A percentile compares a stretch with the other conserved stretches of the same genome.
These are phyloP conservation scores for Casaregolazyma lundiana DNA, from an alignment of 1,139 yeast species.

Conservation along the genomic window DNA sequence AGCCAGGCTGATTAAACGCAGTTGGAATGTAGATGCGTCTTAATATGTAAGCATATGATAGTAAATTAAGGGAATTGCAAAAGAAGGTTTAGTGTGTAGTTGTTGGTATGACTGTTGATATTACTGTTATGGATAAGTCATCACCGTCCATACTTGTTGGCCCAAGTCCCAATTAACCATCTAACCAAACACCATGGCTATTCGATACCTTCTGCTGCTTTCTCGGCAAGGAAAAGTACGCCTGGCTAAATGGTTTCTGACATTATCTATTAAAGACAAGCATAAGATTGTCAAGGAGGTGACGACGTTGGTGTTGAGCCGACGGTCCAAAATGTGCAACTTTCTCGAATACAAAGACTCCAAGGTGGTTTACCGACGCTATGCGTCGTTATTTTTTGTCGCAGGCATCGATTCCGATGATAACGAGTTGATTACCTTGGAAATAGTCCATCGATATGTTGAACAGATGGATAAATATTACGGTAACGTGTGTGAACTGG, in stretches of 20 bases:
- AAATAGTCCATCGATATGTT: constrained; percentile 86
- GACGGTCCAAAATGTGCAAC: constrained; percentile 95
- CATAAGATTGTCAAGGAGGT: constrained; percentile 78
- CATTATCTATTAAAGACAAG: constrained; percentile 78
- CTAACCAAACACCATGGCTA: constrained; percentile 45
- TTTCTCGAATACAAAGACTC: constrained; percentile 86
- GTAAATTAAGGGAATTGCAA: background rate
- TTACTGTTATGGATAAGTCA: no score
- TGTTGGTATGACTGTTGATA: no score
- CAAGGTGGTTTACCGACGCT: constrained; percentile 83
- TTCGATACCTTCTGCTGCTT: constrained; percentile 70
- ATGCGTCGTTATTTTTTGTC: constrained; percentile 86
- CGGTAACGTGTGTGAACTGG: constrained; percentile 87
- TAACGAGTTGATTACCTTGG: constrained; percentile 82
- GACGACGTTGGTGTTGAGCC: constrained; percentile 74
- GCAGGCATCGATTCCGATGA: constrained; percentile 81
- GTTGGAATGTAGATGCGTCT: background rate
- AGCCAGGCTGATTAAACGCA: constrained; percentile 18
- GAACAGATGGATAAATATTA: constrained; percentile 95
- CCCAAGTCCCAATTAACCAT: background rate
- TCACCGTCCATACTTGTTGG: no score
- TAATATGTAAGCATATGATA: background rate
- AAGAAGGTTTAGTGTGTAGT: no score
- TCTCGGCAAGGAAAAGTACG: constrained; percentile 96
- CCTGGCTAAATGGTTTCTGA: constrained; percentile 86